Percentiles rank a stretch among this genome's conserved stretches.
Conservation (phyloP, 306 rosid genomes). For the Gastrolobium villosum region DNA sequence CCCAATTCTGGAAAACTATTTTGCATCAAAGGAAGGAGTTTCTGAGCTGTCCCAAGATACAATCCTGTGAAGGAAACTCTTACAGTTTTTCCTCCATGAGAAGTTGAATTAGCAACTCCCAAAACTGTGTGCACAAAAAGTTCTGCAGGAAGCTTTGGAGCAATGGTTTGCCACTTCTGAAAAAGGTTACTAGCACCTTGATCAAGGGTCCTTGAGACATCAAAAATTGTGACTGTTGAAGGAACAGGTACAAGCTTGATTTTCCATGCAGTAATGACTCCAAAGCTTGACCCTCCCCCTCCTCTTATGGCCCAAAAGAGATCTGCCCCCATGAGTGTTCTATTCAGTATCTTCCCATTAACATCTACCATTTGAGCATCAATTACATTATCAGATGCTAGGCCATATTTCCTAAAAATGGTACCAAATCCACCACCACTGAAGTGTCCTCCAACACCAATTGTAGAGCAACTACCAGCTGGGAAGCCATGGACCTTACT, state of each 20-base stretch:
- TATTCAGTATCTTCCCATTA: constrained; percentile 44
- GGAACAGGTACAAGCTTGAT: constrained; percentile 51
- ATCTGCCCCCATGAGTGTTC: constrained; percentile 53
- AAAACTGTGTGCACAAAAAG: constrained; percentile 43
- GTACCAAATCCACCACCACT: constrained; percentile 56
- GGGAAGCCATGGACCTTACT: constrained; percentile 51
- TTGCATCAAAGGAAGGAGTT: constrained; percentile 35
- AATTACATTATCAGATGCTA: constrained; percentile 47
- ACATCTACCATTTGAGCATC: constrained; percentile 46
- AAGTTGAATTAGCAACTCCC: constrained; percentile 21
- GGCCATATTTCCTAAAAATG: constrained; percentile 47
- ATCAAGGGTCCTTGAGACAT: constrained; percentile 35
- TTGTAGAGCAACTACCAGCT: constrained; percentile 45
- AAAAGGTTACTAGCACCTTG: constrained; percentile 27
- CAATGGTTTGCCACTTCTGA: constrained; percentile 46
- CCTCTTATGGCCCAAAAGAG: constrained; percentile 56
- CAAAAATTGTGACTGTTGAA: constrained; percentile 41
- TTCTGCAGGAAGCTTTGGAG: constrained; percentile 38
- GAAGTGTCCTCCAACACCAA: constrained; percentile 55
- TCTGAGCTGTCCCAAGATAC: constrained; percentile 48
- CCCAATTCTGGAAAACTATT: constrained; percentile 44
- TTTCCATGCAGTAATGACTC: constrained; percentile 49
- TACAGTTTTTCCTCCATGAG: constrained; percentile 7
- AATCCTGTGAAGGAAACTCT: constrained; percentile 40
- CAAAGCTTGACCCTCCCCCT: constrained; percentile 55